Evolutionary conservation across 148 eudicot species (phyloP).

Genomic region (Amaranthus cruentus): DNA sequence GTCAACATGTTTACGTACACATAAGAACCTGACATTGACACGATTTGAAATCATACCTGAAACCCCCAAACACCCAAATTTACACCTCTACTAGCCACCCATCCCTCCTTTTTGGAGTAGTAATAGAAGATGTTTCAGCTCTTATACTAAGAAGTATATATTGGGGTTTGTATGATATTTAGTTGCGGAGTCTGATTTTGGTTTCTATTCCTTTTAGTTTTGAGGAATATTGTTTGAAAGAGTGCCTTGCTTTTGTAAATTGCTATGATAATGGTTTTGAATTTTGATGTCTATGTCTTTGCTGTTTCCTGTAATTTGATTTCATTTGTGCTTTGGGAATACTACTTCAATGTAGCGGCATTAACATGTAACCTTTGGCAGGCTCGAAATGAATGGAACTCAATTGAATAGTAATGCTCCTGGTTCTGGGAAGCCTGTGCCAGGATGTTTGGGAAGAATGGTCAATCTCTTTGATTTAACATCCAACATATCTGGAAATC

Average conservation of each 20-base stretch:
- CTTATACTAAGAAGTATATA: conserved; percentile 12
- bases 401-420: conserved; percentile 37
- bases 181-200: neutral
- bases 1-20: no score
- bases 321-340: neutral
- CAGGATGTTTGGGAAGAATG: conserved; percentile 88
- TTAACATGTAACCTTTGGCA: conserved; percentile 13
- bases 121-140: conserved; percentile 9
- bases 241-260: neutral
- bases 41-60: no score
- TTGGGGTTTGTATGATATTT: neutral
- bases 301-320: neutral
- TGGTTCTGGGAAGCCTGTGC: conserved; percentile 42
- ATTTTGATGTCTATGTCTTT: neutral
- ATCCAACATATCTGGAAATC: conserved; percentile 50
- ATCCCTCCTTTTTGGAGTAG: neutral
- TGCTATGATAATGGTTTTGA: neutral
- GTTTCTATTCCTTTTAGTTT: neutral
- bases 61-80: no score
- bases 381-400: conserved; percentile 65
- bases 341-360: neutral
- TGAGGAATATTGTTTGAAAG: neutral
- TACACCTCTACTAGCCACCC: no score
- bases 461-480: conserved; percentile 78
- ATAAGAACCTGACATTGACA: no score